Percentiles rank a stretch among this genome's conserved stretches.
These are phyloP conservation scores for Drechslerella dactyloides DNA, from an alignment of 2,329 filamentous ascomycete genomes.

Conservation along the genomic window DNA sequence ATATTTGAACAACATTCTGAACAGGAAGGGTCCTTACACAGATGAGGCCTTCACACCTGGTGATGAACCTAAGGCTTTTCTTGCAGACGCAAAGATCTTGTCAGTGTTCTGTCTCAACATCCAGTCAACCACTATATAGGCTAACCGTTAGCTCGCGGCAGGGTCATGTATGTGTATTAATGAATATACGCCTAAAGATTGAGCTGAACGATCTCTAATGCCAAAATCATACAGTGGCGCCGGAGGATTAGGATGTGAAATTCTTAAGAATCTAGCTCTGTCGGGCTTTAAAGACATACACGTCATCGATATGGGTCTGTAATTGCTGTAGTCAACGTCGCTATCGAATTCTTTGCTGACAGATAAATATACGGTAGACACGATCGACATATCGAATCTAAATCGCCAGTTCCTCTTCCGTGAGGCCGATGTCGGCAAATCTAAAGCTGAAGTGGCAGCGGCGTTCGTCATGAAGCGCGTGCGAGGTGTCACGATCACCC, in stretches of 20 bases:
- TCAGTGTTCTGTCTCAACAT: conserved; percentile 61
- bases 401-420: conserved; percentile 98
- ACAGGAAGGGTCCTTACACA: conserved; percentile 78
- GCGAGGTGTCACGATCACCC: conserved; percentile 87
- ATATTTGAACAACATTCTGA: conserved; percentile 81
- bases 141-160: conserved; percentile 44
- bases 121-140: background rate
- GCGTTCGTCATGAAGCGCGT: conserved; percentile 88
- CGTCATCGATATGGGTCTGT: conserved; percentile 94
- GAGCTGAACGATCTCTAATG: conserved; percentile 51
- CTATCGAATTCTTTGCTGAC: conserved; percentile 6
- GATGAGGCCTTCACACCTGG: conserved; percentile 67
- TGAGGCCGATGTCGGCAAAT: conserved; percentile 85
- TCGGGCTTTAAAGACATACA: conserved; percentile 97
- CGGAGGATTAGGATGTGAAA: conserved; percentile 92
- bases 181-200: conserved; percentile 11
- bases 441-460: conserved; percentile 91
- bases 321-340: background rate
- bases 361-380: conserved; percentile 67
- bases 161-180: conserved; percentile 57
- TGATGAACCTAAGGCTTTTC: conserved; percentile 63
- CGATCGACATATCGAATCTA: conserved; percentile 96
- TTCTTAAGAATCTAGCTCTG: conserved; percentile 91
- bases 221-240: conserved; percentile 71
- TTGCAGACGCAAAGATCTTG: conserved; percentile 77